phyloP scores from a whole-genome alignment of 768 basidiomycete species.

The Gymnopilus junonius region DNA sequence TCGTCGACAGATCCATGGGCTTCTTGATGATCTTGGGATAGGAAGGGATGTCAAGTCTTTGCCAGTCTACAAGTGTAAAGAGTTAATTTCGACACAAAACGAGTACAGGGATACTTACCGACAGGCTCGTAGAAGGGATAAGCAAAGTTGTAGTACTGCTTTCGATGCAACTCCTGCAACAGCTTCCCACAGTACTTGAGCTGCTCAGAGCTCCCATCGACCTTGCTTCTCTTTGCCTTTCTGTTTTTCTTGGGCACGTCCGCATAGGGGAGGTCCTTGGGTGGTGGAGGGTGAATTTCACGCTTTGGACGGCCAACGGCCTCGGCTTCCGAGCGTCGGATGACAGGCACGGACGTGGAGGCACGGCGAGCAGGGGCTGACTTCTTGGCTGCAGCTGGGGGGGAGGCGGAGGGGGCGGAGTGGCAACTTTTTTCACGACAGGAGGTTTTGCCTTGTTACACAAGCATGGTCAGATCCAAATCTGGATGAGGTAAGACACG shows the following conservation, averaged over 20 bases:
- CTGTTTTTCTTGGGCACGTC: constrained; percentile 74
- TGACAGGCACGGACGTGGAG: constrained; percentile 82
- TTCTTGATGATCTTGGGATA: constrained; percentile 91
- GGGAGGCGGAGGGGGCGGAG: constrained; percentile 48
- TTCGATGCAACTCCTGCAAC: constrained; percentile 74
- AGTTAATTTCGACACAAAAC: background rate
- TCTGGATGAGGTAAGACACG: constrained; percentile 7
- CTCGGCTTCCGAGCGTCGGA: constrained; percentile 77
- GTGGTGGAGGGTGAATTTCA: constrained; percentile 95
- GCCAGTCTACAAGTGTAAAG: constrained; percentile 58
- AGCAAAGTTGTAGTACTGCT: constrained; percentile 74
- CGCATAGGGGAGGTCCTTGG: constrained; percentile 87
- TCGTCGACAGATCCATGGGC: constrained; percentile 94
- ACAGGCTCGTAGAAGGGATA: constrained; percentile 94
- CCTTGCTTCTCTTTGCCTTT: constrained; percentile 62
- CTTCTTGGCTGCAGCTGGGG: constrained; percentile 46
- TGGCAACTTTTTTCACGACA: constrained; percentile 48
- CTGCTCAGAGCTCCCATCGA: constrained; percentile 79
- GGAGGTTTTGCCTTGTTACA: constrained; percentile 42
- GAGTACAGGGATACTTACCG: constrained; percentile 53
- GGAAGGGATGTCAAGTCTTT: constrained; percentile 76
- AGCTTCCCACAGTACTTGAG: constrained; percentile 82
- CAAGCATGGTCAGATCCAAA: constrained; percentile 14
- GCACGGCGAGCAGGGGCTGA: constrained; percentile 60
- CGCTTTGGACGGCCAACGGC: constrained; percentile 86